These are phyloP conservation scores for Zygoascus meyerae DNA, from an alignment of 1,139 yeast genomes.

Conservation along the genomic window DNA sequence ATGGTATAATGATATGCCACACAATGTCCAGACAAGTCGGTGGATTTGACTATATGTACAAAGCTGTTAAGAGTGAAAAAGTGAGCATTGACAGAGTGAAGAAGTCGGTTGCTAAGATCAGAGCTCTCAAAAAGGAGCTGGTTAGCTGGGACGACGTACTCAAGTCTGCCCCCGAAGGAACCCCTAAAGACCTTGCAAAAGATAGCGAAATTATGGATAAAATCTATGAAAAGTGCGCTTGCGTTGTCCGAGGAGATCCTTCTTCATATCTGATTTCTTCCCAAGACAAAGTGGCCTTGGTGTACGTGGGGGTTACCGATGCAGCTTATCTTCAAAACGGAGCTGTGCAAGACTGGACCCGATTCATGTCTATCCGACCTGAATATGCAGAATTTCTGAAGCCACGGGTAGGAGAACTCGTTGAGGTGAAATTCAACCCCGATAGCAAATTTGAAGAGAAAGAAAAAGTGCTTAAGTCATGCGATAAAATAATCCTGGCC, in stretches of 20 bases:
- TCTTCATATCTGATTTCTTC: constrained; percentile 8
- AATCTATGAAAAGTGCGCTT: constrained; percentile 14
- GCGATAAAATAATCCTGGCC: constrained; percentile 15
- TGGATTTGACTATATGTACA: constrained; percentile 45
- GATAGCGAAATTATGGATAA: constrained; percentile 7
- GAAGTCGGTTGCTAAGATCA: constrained; percentile 42
- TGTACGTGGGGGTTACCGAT: constrained; percentile 15
- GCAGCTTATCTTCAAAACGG: constrained; percentile 6
- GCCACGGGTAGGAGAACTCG: constrained; percentile 8
- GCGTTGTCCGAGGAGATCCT: constrained; percentile 13
- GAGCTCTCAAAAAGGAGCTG: constrained; percentile 39
- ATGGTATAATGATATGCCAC: constrained; percentile 54
- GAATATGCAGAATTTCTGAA: constrained; percentile 12
- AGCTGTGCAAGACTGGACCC: constrained; percentile 16
- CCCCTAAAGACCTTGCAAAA: constrained; percentile 3
- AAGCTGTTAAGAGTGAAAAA: constrained; percentile 46
- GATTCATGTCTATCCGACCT: constrained; percentile 15
- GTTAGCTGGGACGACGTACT: constrained; percentile 43
- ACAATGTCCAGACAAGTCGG: constrained; percentile 47
- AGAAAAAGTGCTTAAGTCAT: constrained; percentile 12
- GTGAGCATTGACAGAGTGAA: constrained; percentile 42
- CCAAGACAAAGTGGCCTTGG: constrained; percentile 17
- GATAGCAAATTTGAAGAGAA: constrained; percentile 12
- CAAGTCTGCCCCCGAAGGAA: background rate
- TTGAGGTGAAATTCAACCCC: constrained; percentile 15